Base-by-base conservation (phyloP, 805 yeast genomes). In the Wickerhamomyces sydowiorum region DNA sequence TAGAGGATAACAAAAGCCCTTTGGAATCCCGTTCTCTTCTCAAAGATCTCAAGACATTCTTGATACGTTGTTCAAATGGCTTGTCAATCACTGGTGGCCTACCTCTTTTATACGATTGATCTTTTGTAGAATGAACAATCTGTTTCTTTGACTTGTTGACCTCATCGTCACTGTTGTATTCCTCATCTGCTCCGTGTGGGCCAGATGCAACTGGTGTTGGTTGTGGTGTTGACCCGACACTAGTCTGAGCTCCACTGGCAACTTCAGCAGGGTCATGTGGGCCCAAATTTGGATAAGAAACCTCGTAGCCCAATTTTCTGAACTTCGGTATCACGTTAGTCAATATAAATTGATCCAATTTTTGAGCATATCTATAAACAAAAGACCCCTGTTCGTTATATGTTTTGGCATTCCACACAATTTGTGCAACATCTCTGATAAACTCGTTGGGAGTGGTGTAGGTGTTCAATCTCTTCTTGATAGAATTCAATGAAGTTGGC, bases 11-110 rank as follows among this genome's bases (percentile, higher is more conserved):
- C 28, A 74, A 66, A 36, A 70, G 72, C 12, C 71, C 71, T 35
- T 67, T 67, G 1, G 70, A 68, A 52, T 75, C 80, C 36, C 77
- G 74, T 45, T 84, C 81, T 56, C 86, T 86, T 56, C 89, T 86
- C 57, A 93, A 69, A 38, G 78, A 80, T 59, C 95, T 79, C 70
- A 93, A 66, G 30, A 93, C 81, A 50, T 87, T 80, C 61, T 91
- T 90, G 63, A 91, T 89, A 48, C 97, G 73, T 57, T 88, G 88
- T 63, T 93, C 97, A 61, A 84, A 90, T 6, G 96, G 95, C 57
- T 80, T 83, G 60, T 86, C 96, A 38, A 88, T 87, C 43, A 87
- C 83, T 2, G 96, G 96, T 5, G 96, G 96, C 53, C 96, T 74
- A 17, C 96, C 96, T 56, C 95, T 74, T 61, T 86, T 82, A 42